Evolutionary conservation across 345 rosid genomes (phyloP).

Genomic region (Hibiscus syriacus): DNA sequence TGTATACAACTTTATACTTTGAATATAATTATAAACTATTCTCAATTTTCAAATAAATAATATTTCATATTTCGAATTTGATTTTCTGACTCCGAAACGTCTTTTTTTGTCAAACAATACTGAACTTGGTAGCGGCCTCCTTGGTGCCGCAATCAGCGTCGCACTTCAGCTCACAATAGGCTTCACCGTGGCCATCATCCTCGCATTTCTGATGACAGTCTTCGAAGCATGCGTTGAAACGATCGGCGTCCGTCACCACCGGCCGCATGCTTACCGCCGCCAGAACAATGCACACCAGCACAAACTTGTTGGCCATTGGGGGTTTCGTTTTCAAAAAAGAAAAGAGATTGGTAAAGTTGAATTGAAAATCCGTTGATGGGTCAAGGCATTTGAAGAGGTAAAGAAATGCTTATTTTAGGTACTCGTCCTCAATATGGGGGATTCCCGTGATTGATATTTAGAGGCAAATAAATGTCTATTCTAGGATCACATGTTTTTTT

Average conservation of each 20-base stretch:
- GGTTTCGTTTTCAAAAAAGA: too few species aligned
- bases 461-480: neutral
- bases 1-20: too few species aligned
- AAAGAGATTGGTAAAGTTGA: too few species aligned
- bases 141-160: neutral
- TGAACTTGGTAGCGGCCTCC: neutral
- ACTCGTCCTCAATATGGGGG: too few species aligned
- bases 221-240: neutral
- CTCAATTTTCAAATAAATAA: too few species aligned
- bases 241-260: neutral
- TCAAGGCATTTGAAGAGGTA: neutral
- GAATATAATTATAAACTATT: too few species aligned
- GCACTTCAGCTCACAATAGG: neutral
- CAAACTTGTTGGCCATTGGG: slow-evolving; percentile 17
- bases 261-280: neutral
- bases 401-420: neutral
- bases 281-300: slow-evolving; percentile 15
- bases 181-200: neutral
- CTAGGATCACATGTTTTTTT: too few species aligned
- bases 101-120: too few species aligned
- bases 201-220: neutral
- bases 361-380: too few species aligned
- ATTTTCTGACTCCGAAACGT: too few species aligned
- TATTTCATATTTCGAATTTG: too few species aligned
- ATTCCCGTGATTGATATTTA: neutral